A percentile compares a stretch with the other conserved stretches of the same genome.
Conservation (phyloP, 805 yeast species). For the Yarrowia phangngaensis region DNA sequence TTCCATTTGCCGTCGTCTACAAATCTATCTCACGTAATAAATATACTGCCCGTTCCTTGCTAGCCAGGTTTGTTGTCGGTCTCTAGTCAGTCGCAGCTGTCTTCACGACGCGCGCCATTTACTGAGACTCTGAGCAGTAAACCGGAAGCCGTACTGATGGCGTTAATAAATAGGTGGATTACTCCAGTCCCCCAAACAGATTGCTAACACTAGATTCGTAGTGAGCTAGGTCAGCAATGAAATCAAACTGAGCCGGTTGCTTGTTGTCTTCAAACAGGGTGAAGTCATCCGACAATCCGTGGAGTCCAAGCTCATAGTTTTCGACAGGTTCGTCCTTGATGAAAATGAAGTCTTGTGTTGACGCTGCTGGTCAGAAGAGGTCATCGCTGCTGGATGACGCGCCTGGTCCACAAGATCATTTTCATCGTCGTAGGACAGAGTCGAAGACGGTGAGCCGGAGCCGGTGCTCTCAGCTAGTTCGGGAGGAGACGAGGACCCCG, state of each 20-base stretch:
- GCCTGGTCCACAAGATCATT: constrained; percentile 30
- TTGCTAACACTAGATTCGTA: constrained; percentile 31
- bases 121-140: constrained; percentile 26
- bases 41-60: constrained; percentile 26
- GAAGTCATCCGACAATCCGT: constrained; percentile 28
- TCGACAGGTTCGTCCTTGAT: constrained; percentile 24
- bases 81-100: constrained; percentile 27
- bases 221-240: constrained; percentile 18
- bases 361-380: constrained; percentile 35
- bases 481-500: constrained; percentile 22
- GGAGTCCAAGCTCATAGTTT: constrained; percentile 25
- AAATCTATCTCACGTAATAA: constrained; percentile 22
- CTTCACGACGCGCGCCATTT: constrained; percentile 25
- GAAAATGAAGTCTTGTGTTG: constrained; percentile 29
- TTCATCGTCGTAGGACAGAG: constrained; percentile 27
- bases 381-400: constrained; percentile 39
- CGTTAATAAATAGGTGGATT: constrained; percentile 19
- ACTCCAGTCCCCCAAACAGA: constrained; percentile 31
- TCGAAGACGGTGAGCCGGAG: constrained; percentile 33
- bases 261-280: constrained; percentile 29
- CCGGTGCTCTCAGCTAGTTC: constrained; percentile 19
- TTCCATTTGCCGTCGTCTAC: constrained; percentile 8
- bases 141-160: constrained; percentile 19
- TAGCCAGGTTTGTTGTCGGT: constrained; percentile 16
- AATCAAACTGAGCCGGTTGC: constrained; percentile 28